These are phyloP conservation scores for Tulasnella sp. DNA, from an alignment of 768 basidiomycete genomes.

Conservation along the genomic window DNA sequence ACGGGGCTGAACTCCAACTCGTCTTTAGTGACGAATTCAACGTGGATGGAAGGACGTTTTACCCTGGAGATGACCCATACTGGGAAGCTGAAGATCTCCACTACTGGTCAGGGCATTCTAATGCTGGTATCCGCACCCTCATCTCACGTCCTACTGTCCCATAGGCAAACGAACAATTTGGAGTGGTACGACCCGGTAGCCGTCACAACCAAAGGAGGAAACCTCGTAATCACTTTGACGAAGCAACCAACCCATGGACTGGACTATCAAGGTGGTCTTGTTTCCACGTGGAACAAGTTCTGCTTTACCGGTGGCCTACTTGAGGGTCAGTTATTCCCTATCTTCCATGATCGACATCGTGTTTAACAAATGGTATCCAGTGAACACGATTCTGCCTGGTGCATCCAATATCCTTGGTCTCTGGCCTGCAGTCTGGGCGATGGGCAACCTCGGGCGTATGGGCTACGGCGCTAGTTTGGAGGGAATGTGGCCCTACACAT, in stretches of 20 bases:
- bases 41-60: conserved; percentile 63
- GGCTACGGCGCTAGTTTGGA: conserved; percentile 83
- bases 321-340: conserved; percentile 27
- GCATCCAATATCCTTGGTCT: conserved; percentile 44
- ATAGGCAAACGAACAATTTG: conserved; percentile 41
- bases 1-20: conserved; percentile 48
- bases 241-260: conserved; percentile 56
- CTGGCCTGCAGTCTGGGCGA: conserved; percentile 66
- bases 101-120: conserved; percentile 33
- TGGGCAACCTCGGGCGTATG: conserved; percentile 74
- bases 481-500: conserved; percentile 50
- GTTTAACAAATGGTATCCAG: conserved; percentile 20
- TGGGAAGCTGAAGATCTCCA: conserved; percentile 79
- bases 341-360: background rate
- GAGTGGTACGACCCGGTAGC: conserved; percentile 87
- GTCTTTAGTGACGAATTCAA: conserved; percentile 90
- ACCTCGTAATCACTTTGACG: conserved; percentile 61
- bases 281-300: conserved; percentile 31
- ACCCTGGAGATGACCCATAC: conserved; percentile 79
- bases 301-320: conserved; percentile 86
- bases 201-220: conserved; percentile 59
- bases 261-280: conserved; percentile 45
- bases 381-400: conserved; percentile 66
- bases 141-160: background rate
- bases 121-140: background rate